phyloP scores from a whole-genome alignment of 2,329 filamentous ascomycete genomes.

The Mycosphaerella arachidis region DNA sequence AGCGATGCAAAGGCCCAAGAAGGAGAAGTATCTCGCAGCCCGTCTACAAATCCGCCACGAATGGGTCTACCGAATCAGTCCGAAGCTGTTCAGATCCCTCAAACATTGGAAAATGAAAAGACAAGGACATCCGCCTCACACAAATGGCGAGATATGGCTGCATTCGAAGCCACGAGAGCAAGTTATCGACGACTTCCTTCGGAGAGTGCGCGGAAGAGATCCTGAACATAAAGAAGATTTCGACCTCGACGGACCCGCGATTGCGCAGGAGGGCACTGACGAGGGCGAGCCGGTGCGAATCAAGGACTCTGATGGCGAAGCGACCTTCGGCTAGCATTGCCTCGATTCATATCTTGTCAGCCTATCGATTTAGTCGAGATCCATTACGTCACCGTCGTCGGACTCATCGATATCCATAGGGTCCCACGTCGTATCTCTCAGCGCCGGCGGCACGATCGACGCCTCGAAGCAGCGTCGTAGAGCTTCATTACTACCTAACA shows the following conservation, averaged over 20 bases:
- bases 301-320: neutral
- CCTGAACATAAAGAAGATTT: slow-evolving; percentile 4
- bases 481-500: slow-evolving; percentile 23
- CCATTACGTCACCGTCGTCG: slow-evolving; percentile 6
- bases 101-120: slow-evolving; percentile 35
- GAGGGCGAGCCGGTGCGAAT: neutral
- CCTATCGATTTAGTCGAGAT: slow-evolving; percentile 3
- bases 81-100: slow-evolving; percentile 41
- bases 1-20: slow-evolving; percentile 46
- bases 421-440: slow-evolving; percentile 13
- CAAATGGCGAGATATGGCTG: slow-evolving; percentile 51
- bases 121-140: slow-evolving; percentile 35
- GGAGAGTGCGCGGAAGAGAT: slow-evolving; percentile 10
- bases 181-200: slow-evolving; percentile 18
- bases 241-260: neutral
- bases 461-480: slow-evolving; percentile 27
- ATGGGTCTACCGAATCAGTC: slow-evolving; percentile 47
- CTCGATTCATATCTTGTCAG: neutral
- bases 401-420: slow-evolving; percentile 10
- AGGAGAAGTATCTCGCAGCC: slow-evolving; percentile 55
- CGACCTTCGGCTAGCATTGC: neutral
- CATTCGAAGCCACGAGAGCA: slow-evolving; percentile 40
- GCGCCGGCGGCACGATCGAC: slow-evolving; percentile 28
- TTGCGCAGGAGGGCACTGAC: neutral
- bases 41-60: slow-evolving; percentile 57